A percentile compares a stretch with the other conserved stretches of the same genome.
phyloP scores from a whole-genome alignment of 2,329 filamentous ascomycete species.

The Paecilomyces formosus region DNA sequence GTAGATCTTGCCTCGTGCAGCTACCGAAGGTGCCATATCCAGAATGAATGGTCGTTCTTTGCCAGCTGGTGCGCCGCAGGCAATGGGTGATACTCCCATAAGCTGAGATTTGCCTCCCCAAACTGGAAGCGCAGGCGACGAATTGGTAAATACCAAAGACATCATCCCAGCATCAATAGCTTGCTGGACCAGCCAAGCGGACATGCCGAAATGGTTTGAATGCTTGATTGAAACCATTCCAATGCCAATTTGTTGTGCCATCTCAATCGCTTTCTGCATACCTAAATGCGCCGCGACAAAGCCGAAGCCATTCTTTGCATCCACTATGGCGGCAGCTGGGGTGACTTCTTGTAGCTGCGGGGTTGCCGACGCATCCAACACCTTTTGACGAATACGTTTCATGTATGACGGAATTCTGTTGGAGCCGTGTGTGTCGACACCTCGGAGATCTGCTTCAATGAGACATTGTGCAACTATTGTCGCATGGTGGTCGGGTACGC shows the following conservation, averaged over 20 bases:
- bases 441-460: too few relatives aligned
- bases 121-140: conserved; percentile 62
- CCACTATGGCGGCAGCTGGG: conserved; percentile 62
- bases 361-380: too few relatives aligned
- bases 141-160: conserved; percentile 64
- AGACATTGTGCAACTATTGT: too few relatives aligned
- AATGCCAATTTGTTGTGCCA: conserved; percentile 59
- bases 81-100: conserved; percentile 65
- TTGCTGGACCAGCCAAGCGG: conserved; percentile 71
- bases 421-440: too few relatives aligned
- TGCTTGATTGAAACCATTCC: conserved; percentile 69
- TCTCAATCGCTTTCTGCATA: conserved; percentile 60
- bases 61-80: conserved; percentile 66
- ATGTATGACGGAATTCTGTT: too few relatives aligned
- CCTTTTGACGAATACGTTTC: too few relatives aligned
- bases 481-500: too few relatives aligned
- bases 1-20: conserved; percentile 39
- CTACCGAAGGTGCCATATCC: conserved; percentile 40
- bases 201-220: conserved; percentile 80
- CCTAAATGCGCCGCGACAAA: conserved; percentile 61
- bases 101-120: conserved; percentile 63
- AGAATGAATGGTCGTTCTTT: conserved; percentile 51
- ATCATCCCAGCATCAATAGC: conserved; percentile 66
- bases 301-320: conserved; percentile 66
- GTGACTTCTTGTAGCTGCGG: too few relatives aligned